These are phyloP conservation scores for Stagonosporopsis vannaccii DNA, from an alignment of 2,329 filamentous ascomycete genomes.

Conservation along the genomic window DNA sequence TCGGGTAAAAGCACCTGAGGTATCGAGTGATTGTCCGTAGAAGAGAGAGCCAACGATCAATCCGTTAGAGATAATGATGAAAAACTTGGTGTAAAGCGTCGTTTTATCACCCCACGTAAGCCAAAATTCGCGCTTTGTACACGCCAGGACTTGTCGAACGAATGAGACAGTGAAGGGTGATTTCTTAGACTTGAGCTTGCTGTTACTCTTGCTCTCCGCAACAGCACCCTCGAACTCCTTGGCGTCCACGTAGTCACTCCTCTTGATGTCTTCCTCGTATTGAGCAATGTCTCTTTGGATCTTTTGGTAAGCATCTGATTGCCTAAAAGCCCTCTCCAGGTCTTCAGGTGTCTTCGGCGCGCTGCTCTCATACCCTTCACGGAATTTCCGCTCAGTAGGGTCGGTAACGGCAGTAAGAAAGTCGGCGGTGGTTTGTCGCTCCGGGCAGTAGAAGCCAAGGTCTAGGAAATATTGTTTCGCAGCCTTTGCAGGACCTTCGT, in stretches of 20 bases:
- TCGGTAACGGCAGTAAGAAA: constrained; percentile 81
- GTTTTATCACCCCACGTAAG: constrained; percentile 77
- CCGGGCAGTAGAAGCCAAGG: constrained; percentile 67
- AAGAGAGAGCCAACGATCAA: constrained; percentile 83
- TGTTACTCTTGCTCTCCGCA: constrained; percentile 65
- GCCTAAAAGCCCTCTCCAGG: constrained; percentile 71
- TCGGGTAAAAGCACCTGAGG: constrained; percentile 68
- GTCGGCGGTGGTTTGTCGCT: constrained; percentile 75
- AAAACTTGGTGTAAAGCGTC: constrained; percentile 75
- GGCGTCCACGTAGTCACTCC: constrained; percentile 67
- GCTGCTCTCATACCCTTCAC: constrained; percentile 62
- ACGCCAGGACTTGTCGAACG: constrained; percentile 72
- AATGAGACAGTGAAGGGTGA: constrained; percentile 81
- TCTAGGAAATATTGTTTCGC: constrained; percentile 72
- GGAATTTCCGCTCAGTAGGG: constrained; percentile 72
- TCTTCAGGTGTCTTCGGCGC: constrained; percentile 75
- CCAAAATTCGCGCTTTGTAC: constrained; percentile 77
- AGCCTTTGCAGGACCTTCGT: constrained; percentile 67
- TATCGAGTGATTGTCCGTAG: constrained; percentile 69
- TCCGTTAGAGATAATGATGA: constrained; percentile 76
- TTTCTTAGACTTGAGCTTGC: constrained; percentile 69
- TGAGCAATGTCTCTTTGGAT: constrained; percentile 67
- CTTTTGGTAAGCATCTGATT: constrained; percentile 67
- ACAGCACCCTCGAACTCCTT: constrained; percentile 72
- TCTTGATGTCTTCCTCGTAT: constrained; percentile 65